phyloP scores from a whole-genome alignment of 495 filamentous ascomycete genomes.

The Rostrohypoxylon terebratum region DNA sequence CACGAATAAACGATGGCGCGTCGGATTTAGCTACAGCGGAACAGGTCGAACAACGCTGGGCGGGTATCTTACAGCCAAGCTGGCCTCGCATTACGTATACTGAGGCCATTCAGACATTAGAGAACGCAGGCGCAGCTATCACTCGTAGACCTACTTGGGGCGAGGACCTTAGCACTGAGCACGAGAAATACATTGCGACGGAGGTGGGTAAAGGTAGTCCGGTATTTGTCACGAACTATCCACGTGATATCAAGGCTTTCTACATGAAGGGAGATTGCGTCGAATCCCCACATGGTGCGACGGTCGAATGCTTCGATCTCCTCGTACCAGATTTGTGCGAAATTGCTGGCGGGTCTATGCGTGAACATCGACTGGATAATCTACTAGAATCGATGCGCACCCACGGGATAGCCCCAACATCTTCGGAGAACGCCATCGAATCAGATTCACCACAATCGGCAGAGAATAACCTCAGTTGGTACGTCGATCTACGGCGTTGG shows the following conservation, averaged over 20 bases:
- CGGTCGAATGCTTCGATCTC: conserved; percentile 95
- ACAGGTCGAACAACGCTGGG: conserved; percentile 76
- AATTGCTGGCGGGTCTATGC: conserved; percentile 90
- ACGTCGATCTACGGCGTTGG: conserved; percentile 92
- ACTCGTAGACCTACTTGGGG: conserved; percentile 74
- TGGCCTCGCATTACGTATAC: conserved; percentile 93
- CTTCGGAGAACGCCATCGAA: conserved; percentile 13
- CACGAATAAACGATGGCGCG: conserved; percentile 46
- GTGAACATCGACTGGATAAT: conserved; percentile 82
- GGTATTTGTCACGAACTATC: conserved; percentile 95
- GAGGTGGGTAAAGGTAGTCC: conserved; percentile 71
- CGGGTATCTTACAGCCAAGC: conserved; percentile 64
- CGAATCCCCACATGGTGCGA: conserved; percentile 55
- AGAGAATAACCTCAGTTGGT: conserved; percentile 79
- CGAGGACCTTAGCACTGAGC: conserved; percentile 86
- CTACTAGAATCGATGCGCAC: conserved; percentile 79
- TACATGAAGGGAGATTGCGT: conserved; percentile 73
- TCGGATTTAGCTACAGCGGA: conserved; percentile 52
- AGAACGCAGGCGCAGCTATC: conserved; percentile 73
- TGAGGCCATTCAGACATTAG: conserved; percentile 75
- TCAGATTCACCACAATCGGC: conserved; percentile 44
- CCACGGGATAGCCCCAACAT: conserved; percentile 55
- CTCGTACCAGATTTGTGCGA: conserved; percentile 91
- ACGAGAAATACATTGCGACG: conserved; percentile 88
- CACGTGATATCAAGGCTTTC: conserved; percentile 87